Evolutionary conservation across 2,329 filamentous ascomycete species (phyloP).

Genomic region (Aspergillus ochraceus): DNA sequence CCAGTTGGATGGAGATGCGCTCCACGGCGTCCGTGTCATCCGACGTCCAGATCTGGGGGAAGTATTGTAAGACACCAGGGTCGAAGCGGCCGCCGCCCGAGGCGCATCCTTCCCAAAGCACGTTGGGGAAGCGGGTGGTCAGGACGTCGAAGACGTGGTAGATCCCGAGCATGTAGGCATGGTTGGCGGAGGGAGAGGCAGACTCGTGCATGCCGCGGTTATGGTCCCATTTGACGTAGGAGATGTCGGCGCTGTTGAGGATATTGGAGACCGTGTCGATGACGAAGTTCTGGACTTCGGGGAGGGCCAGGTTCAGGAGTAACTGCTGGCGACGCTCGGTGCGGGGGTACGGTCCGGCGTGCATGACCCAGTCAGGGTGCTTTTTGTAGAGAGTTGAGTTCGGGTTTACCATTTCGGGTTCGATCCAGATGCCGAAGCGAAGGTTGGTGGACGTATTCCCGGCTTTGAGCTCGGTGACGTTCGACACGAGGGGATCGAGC

Average conservation of each 20-base stretch:
- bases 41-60: slow-evolving; percentile 65
- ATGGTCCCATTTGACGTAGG: slow-evolving; percentile 69
- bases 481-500: slow-evolving; percentile 51
- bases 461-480: slow-evolving; percentile 52
- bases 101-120: slow-evolving; percentile 67
- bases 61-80: slow-evolving; percentile 63
- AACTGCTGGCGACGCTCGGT: slow-evolving; percentile 60
- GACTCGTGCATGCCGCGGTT: slow-evolving; percentile 65
- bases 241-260: slow-evolving; percentile 54
- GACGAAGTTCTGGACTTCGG: slow-evolving; percentile 64
- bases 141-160: slow-evolving; percentile 63
- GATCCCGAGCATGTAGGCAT: slow-evolving; percentile 63
- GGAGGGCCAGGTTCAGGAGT: slow-evolving; percentile 61
- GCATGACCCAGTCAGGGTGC: slow-evolving; percentile 65
- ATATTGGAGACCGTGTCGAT: slow-evolving; percentile 57
- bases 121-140: slow-evolving; percentile 59
- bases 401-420: slow-evolving; percentile 68
- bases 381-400: slow-evolving; percentile 61
- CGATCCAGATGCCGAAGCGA: slow-evolving; percentile 66
- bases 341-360: slow-evolving; percentile 57
- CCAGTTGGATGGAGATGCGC: slow-evolving; percentile 63
- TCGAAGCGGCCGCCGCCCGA: slow-evolving; percentile 67
- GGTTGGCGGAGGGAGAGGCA: slow-evolving; percentile 53
- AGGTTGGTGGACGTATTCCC: slow-evolving; percentile 51
- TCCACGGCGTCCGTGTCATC: slow-evolving; percentile 65